Evolutionary conservation across 768 basidiomycete genomes (phyloP), one percentile per base, ranked within the genome.

Genomic region (Lentinula lateritia): DNA sequence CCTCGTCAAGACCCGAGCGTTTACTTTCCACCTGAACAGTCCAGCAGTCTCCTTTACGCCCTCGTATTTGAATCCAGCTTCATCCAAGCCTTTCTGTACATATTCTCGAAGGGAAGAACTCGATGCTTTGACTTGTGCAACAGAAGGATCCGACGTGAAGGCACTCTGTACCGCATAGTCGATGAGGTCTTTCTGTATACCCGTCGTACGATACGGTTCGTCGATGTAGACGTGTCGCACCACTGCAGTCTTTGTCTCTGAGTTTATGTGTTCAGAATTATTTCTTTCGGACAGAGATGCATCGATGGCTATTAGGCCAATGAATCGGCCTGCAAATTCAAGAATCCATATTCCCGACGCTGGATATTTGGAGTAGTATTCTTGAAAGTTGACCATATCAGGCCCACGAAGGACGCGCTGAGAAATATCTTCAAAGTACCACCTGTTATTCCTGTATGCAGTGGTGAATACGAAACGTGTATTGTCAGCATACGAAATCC

Each of bases 201-300:
- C 76, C 23, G 81, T 73, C 7, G 66, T 65, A 54, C 88, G 82
- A 66, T 83, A 92, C 15, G 74, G 75, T 64, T 87, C 86, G 43
- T 90, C 87, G 28, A 89, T 81, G 66, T 83, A 87, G 71, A 92
- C 87, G 69, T 93, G 91, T 35, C 89, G 86, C 65, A 93, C 85
- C 16, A 78, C 73, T 10, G 86, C 91, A n/a, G 78, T 76, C 28
- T 28, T 28, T 28, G 3, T 28, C 45, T 71, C 68, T n/a, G 84
- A 76, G 36, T 78, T 74, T 41, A 77, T 74, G 23, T 66, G 72
- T 57, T 70, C 66, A 18, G 63, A 63, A 68, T 34, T 63, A 52
- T 48, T 58, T 66, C 43, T 53, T 60, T 43, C 68, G 52, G 81
- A 76, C 28, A 63, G 68, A 8, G 81, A 83, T 0, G 89, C 87